Evolutionary conservation across 108 stramenopile species (phyloP).

Genomic region (Asterionellopsis glacialis): DNA sequence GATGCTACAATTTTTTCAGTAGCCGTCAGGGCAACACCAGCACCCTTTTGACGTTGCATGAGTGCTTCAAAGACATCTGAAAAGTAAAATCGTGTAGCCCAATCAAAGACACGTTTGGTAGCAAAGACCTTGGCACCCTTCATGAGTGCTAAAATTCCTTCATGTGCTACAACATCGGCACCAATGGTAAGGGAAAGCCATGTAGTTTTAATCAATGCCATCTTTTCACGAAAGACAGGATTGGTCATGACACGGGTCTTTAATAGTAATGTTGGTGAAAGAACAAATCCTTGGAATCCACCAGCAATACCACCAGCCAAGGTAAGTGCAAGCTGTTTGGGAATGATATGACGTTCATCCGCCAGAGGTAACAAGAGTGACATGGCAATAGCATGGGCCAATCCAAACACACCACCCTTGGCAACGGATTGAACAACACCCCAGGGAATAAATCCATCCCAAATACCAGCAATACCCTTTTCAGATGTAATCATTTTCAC

Average conservation of each 20-base stretch:
- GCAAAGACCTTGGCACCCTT: constrained; percentile 56
- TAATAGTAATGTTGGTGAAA: constrained; percentile 54
- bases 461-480: constrained; percentile 55
- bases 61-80: constrained; percentile 32
- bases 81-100: constrained; percentile 53
- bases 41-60: neutral
- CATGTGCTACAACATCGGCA: constrained; percentile 29
- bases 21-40: constrained; percentile 9
- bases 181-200: constrained; percentile 29
- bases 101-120: constrained; percentile 60
- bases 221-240: constrained; percentile 42
- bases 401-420: constrained; percentile 53
- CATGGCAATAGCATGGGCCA: constrained; percentile 31
- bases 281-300: constrained; percentile 51
- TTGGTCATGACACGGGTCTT: constrained; percentile 80
- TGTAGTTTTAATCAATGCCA: constrained; percentile 23
- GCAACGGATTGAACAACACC: constrained; percentile 47
- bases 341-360: constrained; percentile 11
- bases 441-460: constrained; percentile 73
- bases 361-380: constrained; percentile 17
- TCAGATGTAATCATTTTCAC: constrained; percentile 28
- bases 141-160: constrained; percentile 45
- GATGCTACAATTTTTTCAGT: constrained; percentile 29
- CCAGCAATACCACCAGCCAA: constrained; percentile 49
- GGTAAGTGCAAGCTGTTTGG: constrained; percentile 22